phyloP scores from a whole-genome alignment of 2,329 filamentous ascomycete genomes.

The Alternaria gaisen region DNA sequence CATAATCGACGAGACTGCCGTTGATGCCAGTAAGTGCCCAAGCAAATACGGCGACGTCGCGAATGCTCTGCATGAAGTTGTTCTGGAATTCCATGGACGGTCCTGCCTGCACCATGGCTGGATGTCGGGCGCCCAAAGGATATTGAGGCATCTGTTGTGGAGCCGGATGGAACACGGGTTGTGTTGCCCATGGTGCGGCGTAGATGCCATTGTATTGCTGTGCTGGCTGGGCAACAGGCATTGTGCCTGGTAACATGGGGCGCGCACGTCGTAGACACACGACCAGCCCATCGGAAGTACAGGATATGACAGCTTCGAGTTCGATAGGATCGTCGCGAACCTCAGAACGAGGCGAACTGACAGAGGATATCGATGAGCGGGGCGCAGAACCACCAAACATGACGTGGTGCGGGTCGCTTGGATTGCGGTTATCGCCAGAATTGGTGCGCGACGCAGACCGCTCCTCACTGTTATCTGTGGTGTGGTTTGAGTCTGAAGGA shows the following conservation, averaged over 20 bases:
- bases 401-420: slow-evolving; percentile 45
- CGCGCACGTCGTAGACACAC: slow-evolving; percentile 80
- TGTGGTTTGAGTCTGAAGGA: slow-evolving; percentile 25
- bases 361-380: slow-evolving; percentile 42
- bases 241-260: slow-evolving; percentile 67
- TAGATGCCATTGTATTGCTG: slow-evolving; percentile 66
- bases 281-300: slow-evolving; percentile 86
- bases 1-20: slow-evolving; percentile 72
- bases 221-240: slow-evolving; percentile 33
- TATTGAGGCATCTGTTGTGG: slow-evolving; percentile 49
- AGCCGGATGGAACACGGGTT: slow-evolving; percentile 65
- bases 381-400: slow-evolving; percentile 39
- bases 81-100: slow-evolving; percentile 58
- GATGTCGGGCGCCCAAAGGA: slow-evolving; percentile 47
- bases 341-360: slow-evolving; percentile 36
- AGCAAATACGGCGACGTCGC: slow-evolving; percentile 86
- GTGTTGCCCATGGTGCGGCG: slow-evolving; percentile 79
- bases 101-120: slow-evolving; percentile 56
- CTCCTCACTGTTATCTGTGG: slow-evolving; percentile 29
- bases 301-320: slow-evolving; percentile 89
- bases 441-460: slow-evolving; percentile 48
- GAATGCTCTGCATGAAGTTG: slow-evolving; percentile 80
- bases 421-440: slow-evolving; percentile 58
- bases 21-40: slow-evolving; percentile 86
- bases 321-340: slow-evolving; percentile 64